Evolutionary conservation across 129 eudicot genomes (phyloP).

Genomic region (Glebionis coronaria): DNA sequence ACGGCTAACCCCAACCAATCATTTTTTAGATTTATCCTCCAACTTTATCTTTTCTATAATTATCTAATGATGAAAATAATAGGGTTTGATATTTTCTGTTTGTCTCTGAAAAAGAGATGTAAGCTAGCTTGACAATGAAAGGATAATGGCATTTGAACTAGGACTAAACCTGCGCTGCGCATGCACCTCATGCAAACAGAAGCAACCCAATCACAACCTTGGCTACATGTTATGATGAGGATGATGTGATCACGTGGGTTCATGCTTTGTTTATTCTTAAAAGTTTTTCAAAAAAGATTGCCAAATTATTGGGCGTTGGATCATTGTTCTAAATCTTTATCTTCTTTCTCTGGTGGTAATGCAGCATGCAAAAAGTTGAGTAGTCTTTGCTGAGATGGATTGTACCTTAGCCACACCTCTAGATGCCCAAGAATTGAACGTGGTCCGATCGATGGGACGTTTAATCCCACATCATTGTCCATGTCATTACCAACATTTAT

Average conservation of each 20-base stretch:
- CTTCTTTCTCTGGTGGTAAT: conserved; percentile 12
- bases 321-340: conserved; percentile 17
- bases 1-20: no score
- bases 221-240: conserved; percentile 4
- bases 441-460: conserved; percentile 7
- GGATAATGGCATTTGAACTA: conserved; percentile 6
- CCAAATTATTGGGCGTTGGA: conserved; percentile 13
- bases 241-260: conserved; percentile 23
- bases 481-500: neutral
- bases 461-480: conserved; percentile 19
- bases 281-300: conserved; percentile 16
- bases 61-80: neutral
- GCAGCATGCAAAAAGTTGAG: conserved; percentile 18
- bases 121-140: conserved; percentile 7
- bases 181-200: neutral
- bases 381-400: conserved; percentile 27
- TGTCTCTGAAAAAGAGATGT: neutral
- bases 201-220: neutral
- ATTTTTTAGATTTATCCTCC: neutral
- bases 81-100: neutral
- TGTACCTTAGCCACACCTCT: neutral
- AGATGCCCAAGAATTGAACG: conserved; percentile 22
- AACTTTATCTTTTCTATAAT: no score
- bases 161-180: neutral
- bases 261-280: conserved; percentile 1